Percentiles rank a stretch among this genome's conserved stretches.
Conservation (phyloP, 2,329 filamentous ascomycete genomes). For the Daldinia eschscholtzii region DNA sequence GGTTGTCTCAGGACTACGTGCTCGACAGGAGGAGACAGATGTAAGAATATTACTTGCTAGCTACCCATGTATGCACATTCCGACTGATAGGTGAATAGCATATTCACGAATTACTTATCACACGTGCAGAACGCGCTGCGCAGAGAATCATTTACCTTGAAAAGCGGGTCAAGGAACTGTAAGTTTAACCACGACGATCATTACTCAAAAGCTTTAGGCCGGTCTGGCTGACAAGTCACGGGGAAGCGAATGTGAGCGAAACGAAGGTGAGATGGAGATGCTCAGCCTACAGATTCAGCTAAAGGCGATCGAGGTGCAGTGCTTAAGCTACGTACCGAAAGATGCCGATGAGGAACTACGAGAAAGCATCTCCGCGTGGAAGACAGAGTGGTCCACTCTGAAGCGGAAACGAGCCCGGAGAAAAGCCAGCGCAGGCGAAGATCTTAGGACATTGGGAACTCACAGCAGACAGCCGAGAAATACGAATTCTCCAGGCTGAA, state of each 20-base stretch:
- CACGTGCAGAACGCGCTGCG: slow-evolving; percentile 68
- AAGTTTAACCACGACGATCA: slow-evolving; percentile 45
- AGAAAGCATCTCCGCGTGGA: slow-evolving; percentile 72
- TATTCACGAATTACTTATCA: slow-evolving; percentile 71
- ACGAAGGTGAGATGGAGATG: slow-evolving; percentile 70
- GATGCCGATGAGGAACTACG: slow-evolving; percentile 68
- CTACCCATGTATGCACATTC: slow-evolving; percentile 1
- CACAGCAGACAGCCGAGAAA: slow-evolving; percentile 39
- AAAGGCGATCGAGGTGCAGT: slow-evolving; percentile 72
- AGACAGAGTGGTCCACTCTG: slow-evolving; percentile 68
- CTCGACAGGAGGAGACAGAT: slow-evolving; percentile 71
- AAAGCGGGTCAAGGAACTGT: slow-evolving; percentile 69
- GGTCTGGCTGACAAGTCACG: slow-evolving; percentile 26
- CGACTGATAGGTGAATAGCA: slow-evolving; percentile 59
- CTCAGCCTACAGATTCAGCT: slow-evolving; percentile 72
- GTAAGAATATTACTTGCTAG: slow-evolving; percentile 54
- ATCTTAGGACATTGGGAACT: slow-evolving; percentile 30
- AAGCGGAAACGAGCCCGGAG: slow-evolving; percentile 60
- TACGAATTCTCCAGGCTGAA: slow-evolving; percentile 30
- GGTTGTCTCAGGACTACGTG: slow-evolving; percentile 64
- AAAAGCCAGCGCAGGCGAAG: slow-evolving; percentile 34
- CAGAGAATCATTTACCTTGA: slow-evolving; percentile 72
- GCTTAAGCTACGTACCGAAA: slow-evolving; percentile 60
- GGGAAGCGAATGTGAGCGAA: slow-evolving; percentile 66
- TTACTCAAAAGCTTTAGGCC: slow-evolving; percentile 15